Evolutionary conservation across 306 rosid genomes (phyloP).

Genomic region (Carpinus viminea): DNA sequence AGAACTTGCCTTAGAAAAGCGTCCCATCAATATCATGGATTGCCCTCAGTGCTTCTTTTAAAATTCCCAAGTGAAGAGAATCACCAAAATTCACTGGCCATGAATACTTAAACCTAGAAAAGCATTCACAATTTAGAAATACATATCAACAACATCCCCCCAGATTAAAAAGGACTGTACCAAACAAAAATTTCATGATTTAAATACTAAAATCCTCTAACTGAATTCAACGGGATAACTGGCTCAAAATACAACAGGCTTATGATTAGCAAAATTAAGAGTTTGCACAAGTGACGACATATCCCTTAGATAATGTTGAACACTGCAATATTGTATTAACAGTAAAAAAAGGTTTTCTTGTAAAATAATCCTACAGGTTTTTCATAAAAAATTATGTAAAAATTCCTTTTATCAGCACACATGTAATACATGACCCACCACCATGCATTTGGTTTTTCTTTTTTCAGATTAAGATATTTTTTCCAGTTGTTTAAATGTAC

Average conservation of each 20-base stretch:
- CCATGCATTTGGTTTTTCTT: background rate
- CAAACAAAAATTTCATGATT: background rate
- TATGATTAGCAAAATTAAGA: background rate
- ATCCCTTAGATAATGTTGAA: background rate
- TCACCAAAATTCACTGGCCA: conserved; percentile 58
- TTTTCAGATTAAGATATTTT: background rate
- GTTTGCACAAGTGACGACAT: background rate
- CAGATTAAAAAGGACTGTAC: background rate
- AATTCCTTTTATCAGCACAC: background rate
- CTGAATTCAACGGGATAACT: background rate
- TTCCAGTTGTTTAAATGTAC: background rate
- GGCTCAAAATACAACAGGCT: background rate
- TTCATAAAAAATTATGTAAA: background rate
- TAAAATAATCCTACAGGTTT: background rate
- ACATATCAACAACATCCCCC: background rate
- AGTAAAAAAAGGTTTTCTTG: background rate
- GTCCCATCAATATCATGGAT: conserved; percentile 79
- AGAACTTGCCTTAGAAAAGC: conserved; percentile 72
- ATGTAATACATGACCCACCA: background rate
- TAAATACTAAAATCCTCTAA: background rate
- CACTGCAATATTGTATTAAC: background rate
- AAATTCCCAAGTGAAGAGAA: conserved; percentile 81
- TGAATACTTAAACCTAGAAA: conserved; percentile 68
- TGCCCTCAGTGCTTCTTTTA: conserved; percentile 93
- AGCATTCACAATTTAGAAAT: conserved; percentile 23